Conservation (phyloP, 139 green algal genomes). For the Deuterostichococcus epilithicus region DNA sequence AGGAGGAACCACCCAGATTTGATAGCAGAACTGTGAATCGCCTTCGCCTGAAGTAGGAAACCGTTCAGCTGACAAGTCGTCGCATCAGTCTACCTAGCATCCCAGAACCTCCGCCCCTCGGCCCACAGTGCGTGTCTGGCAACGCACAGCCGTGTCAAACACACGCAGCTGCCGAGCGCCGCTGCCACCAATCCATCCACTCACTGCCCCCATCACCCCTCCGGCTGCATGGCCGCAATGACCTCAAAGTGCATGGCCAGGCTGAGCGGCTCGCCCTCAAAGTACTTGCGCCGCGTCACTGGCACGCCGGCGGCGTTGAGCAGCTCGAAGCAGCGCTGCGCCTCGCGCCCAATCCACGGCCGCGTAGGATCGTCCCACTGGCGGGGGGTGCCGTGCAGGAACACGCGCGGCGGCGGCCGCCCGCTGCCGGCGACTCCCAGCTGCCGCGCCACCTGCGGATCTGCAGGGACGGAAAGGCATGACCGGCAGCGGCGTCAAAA, state of each 20-base stretch:
- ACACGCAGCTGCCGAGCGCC: too few species aligned
- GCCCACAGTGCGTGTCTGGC: too few species aligned
- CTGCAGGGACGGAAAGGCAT: neutral
- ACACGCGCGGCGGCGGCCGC: neutral
- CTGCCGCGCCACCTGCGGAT: neutral
- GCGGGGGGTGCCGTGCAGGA: conserved; percentile 46
- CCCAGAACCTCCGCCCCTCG: too few species aligned
- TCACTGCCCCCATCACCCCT: neutral
- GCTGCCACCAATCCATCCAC: too few species aligned
- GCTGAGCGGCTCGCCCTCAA: conserved; percentile 12
- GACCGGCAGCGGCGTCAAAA: too few species aligned
- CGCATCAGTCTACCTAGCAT: too few species aligned
- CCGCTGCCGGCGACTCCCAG: neutral
- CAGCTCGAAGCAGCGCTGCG: conserved; percentile 9
- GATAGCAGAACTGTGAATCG: too few species aligned
- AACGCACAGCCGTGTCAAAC: too few species aligned
- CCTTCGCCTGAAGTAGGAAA: too few species aligned
- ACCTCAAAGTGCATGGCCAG: conserved; percentile 42
- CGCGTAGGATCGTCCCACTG: conserved; percentile 42
- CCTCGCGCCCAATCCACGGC: conserved; percentile 31
- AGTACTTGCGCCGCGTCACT: conserved; percentile 22
- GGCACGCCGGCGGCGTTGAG: conserved; percentile 15
- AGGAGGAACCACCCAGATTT: too few species aligned
- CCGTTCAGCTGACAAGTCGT: too few species aligned
- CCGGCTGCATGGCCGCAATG: conserved; percentile 25